Conservation (phyloP, 225 moss, liverwort and hornwort species). For the Bryoerythrophyllum caledonicum region DNA sequence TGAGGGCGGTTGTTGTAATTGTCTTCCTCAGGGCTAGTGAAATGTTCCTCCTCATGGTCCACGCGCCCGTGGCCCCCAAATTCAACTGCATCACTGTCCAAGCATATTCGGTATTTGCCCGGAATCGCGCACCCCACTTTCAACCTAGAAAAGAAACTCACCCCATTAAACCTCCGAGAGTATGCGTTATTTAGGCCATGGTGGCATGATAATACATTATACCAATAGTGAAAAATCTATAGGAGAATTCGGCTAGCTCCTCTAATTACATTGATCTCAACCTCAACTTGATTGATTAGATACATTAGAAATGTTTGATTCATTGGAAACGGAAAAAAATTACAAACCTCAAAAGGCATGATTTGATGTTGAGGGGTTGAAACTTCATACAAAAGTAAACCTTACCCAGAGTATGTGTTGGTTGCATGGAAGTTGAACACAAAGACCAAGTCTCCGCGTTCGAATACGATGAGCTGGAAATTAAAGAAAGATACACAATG, state of each 20-base stretch:
- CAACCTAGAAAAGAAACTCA: constrained; percentile 42
- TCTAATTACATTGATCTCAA: no score
- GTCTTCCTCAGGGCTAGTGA: constrained; percentile 71
- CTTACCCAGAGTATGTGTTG: constrained; percentile 75
- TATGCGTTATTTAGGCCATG: no score
- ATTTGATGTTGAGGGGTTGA: no score
- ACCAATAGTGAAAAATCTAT: no score
- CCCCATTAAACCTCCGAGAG: constrained; percentile 1
- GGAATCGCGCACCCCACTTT: constrained; percentile 87
- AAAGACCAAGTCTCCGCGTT: constrained; percentile 84
- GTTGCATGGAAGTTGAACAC: constrained; percentile 92
- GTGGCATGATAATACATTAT: no score
- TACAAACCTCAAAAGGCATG: no score
- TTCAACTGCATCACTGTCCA: constrained; percentile 77
- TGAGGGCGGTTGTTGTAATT: constrained; percentile 82
- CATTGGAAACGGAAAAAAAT: no score
- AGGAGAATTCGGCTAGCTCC: no score
- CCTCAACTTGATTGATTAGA: no score
- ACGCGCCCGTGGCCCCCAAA: constrained; percentile 79
- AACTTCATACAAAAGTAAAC: neutral
- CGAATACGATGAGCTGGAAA: constrained; percentile 81
- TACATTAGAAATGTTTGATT: no score
- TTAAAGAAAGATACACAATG: neutral
- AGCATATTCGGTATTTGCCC: constrained; percentile 79
- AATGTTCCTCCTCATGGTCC: constrained; percentile 77